Conservation (phyloP, 148 eudicot genomes). For the Bassia scoparia region DNA sequence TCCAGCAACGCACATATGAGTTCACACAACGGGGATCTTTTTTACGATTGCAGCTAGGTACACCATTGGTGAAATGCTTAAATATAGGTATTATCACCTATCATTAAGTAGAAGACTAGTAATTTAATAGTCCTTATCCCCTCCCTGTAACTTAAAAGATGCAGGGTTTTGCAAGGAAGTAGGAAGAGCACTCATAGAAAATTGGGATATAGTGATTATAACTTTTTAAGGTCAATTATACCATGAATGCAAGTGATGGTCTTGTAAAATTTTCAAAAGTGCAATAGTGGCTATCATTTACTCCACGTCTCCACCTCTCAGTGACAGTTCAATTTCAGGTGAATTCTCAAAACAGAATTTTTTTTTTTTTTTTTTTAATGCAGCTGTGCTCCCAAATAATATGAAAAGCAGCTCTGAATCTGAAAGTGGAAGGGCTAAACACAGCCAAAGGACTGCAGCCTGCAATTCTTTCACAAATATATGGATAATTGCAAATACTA, state of each 20-base stretch:
- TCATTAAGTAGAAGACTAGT: not conserved
- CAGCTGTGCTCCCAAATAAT: not conserved
- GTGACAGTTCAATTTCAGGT: not conserved
- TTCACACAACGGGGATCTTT: not conserved
- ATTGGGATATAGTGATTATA: not conserved
- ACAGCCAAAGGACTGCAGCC: not conserved
- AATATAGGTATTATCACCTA: not conserved
- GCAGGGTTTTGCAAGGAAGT: not conserved
- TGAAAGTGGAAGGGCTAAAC: not conserved
- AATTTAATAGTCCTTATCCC: not conserved
- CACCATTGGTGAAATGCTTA: not conserved
- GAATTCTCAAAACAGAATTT: not conserved
- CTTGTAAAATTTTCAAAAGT: not conserved
- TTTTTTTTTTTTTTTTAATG: too few relatives aligned
- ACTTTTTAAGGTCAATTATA: not conserved
- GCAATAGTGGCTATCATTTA: not conserved
- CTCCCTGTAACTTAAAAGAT: not conserved
- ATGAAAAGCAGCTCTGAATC: not conserved
- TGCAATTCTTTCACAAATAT: not conserved
- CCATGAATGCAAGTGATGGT: not conserved
- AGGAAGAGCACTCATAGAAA: not conserved
- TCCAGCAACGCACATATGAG: not conserved
- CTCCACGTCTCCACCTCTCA: too few relatives aligned
- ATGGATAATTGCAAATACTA: not conserved
- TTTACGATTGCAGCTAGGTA: not conserved